phyloP scores from a whole-genome alignment of 176 grass and related monocot genomes.

The Aegilops umbellulata region DNA sequence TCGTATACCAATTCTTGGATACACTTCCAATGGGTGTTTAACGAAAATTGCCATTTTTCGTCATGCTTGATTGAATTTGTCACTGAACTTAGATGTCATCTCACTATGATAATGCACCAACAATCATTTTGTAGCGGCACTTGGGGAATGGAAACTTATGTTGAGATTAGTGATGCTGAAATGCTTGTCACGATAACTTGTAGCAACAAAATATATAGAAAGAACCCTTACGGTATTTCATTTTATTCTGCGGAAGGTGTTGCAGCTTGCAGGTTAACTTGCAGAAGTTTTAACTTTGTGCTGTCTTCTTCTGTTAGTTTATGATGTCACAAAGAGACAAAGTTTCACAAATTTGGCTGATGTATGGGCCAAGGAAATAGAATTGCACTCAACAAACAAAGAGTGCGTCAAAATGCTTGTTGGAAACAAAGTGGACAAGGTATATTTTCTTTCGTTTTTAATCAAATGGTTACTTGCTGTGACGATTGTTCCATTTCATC shows the following conservation, averaged over 20 bases:
- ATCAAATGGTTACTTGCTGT: background rate
- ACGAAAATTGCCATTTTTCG: background rate
- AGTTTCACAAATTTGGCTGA: conserved; percentile 92
- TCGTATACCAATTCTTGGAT: background rate
- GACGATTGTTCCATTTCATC: background rate
- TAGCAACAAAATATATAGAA: background rate
- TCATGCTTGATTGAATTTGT: background rate
- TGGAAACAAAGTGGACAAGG: conserved; percentile 98
- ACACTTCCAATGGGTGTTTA: background rate
- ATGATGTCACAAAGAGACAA: conserved; percentile 90
- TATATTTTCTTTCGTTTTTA: conserved; percentile 21
- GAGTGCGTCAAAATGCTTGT: conserved; percentile 93
- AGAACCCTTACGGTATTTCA: background rate
- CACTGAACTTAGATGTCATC: background rate
- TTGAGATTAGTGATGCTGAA: background rate
- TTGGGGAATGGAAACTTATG: background rate
- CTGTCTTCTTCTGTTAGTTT: conserved; percentile 68
- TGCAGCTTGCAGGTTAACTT: conserved; percentile 4
- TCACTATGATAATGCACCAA: background rate
- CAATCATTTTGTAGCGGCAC: background rate
- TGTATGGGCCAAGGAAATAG: conserved; percentile 93
- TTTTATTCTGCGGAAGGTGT: background rate
- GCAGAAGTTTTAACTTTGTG: conserved; percentile 34
- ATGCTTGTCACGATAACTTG: conserved; percentile 1
- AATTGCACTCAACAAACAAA: conserved; percentile 78